Base-by-base conservation (phyloP, 257 asterid species). In the Rehmannia glutinosa region DNA sequence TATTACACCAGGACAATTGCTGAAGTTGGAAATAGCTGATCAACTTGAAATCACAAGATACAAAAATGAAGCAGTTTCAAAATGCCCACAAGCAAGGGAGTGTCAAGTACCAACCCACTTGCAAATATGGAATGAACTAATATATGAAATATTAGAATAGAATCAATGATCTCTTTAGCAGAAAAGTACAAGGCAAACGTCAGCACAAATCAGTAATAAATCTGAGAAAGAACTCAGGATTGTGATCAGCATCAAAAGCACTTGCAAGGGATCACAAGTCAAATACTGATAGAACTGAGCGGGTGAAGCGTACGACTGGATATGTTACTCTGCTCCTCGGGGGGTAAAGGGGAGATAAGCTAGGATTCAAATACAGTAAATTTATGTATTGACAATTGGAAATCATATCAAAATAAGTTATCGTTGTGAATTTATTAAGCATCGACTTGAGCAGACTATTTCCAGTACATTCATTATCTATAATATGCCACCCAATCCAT, bases 21-120 rank as follows among this genome's bases (percentile, higher is more conserved):
- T 36, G 16, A 67, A 71, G 60, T 55, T 72, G 68, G 73, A 68
- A 59, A 41, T 72, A 64, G 49, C 36, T 52, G 15, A 51, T 55
- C 53, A 62, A 47, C 47, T 49, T 20, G 25, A 58, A 51, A 38
- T 28, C 10, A 57, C 56, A 35, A 32, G 10, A 60, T 57, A 47
- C 46, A 33, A 49, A 61, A 8, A 23, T 20, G 66, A 17, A 28
- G 52, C 36, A 58, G 38, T 47, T 45, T 35, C 68, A 68, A 6
- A n/a, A 36, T 32, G 39, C 63, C 67, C 43, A 58, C 52, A 53
- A 27, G 65, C 52, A 50, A 41, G 54, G 27, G 53, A 60, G 51
- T 8, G 15, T 53, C 39, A 21, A 57, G 47, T 42, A 66, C 27
- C 25, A 46, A 75, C 46, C 52, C 55, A 46, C 13, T 55, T 61